These are phyloP conservation scores for Hymenoscyphus repandus DNA, from an alignment of 2,329 filamentous ascomycete species.

Conservation along the genomic window DNA sequence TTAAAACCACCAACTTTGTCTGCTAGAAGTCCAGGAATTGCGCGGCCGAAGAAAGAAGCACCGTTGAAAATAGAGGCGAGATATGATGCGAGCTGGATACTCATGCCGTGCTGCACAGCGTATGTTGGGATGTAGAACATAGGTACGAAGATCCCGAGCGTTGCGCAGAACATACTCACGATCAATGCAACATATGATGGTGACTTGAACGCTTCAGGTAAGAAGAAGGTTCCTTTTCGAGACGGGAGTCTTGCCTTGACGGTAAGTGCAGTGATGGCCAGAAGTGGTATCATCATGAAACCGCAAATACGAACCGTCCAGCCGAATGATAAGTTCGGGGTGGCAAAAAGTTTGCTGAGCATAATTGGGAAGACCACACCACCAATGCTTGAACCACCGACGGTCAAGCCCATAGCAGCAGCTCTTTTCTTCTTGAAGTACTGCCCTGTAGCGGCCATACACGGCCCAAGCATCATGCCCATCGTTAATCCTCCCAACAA, in stretches of 20 bases:
- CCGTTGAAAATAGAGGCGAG: conserved; percentile 25
- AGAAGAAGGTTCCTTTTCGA: conserved; percentile 35
- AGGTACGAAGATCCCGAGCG: conserved; percentile 24
- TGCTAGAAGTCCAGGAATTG: conserved; percentile 31
- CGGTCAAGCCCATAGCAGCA: conserved; percentile 42
- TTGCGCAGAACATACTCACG: conserved; percentile 35
- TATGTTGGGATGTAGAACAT: conserved; percentile 32
- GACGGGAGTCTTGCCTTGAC: conserved; percentile 44
- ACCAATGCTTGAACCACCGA: conserved; percentile 43
- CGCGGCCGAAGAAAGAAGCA: conserved; percentile 32
- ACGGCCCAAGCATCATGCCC: conserved; percentile 37
- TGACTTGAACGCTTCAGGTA: conserved; percentile 42
- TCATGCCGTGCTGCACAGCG: conserved; percentile 23
- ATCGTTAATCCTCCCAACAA: conserved; percentile 31
- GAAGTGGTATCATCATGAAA: conserved; percentile 41
- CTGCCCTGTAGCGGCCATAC: conserved; percentile 35
- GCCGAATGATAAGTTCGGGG: conserved; percentile 27
- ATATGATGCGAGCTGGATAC: conserved; percentile 18
- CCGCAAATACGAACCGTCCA: conserved; percentile 26
- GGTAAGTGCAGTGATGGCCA: conserved; percentile 43
- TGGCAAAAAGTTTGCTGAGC: conserved; percentile 44
- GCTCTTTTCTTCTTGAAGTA: conserved; percentile 46
- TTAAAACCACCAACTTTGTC: conserved; percentile 33
- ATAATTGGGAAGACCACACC: conserved; percentile 57
- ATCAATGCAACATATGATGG: conserved; percentile 39